phyloP scores from a whole-genome alignment of 176 grass and related monocot genomes.

The Melocanna baccifera region DNA sequence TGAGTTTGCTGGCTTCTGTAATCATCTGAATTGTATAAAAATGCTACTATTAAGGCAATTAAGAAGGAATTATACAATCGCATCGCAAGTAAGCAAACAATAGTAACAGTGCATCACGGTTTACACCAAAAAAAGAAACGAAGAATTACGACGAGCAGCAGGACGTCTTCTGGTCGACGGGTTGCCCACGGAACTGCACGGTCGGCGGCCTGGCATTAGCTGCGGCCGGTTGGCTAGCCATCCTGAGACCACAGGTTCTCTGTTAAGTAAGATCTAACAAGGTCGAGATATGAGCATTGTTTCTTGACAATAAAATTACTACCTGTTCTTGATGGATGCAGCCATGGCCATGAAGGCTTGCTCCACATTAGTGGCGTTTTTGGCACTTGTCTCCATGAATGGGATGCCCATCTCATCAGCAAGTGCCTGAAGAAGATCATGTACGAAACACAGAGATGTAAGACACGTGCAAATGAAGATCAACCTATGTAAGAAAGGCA shows the following conservation, averaged over 20 bases:
- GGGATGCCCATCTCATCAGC: slow-evolving; percentile 76
- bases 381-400: slow-evolving; percentile 79
- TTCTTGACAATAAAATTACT: not conserved
- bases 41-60: not conserved
- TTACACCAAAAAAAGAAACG: not conserved
- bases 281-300: not conserved
- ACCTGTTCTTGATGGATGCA: slow-evolving; percentile 63
- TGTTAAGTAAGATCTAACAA: not conserved
- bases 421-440: slow-evolving; percentile 36
- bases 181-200: slow-evolving; percentile 62
- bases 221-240: slow-evolving; percentile 65
- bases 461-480: not conserved
- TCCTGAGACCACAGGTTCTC: slow-evolving; percentile 32
- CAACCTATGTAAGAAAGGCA: not conserved
- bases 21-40: not conserved
- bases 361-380: slow-evolving; percentile 69
- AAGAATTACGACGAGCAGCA: slow-evolving; percentile 57
- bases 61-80: not conserved
- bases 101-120: not conserved
- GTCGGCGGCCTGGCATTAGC: slow-evolving; percentile 37
- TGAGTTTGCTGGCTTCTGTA: not conserved
- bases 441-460: not conserved
- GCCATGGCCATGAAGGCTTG: slow-evolving; percentile 79
- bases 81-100: not conserved
- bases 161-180: slow-evolving; percentile 44